Base-by-base conservation (phyloP, 2,329 filamentous ascomycete genomes). In the Raffaelea deltoideospora region DNA sequence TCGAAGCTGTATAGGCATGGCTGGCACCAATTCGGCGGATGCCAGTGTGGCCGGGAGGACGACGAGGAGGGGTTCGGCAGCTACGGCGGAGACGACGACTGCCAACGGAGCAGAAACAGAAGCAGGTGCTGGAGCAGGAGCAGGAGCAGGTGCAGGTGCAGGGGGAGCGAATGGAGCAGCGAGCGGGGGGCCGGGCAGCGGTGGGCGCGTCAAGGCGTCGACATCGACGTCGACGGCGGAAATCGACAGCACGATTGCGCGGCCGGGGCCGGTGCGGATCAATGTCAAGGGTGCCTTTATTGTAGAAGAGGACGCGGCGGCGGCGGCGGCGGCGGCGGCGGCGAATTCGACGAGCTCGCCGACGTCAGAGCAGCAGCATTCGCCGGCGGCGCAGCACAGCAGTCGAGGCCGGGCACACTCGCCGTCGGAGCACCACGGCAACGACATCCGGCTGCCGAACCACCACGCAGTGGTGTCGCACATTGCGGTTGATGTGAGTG, bases 261-360 rank as follows among this genome's bases (percentile, higher is more conserved):
- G 72, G 48, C 74, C 74, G 3, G 74, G 74, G 19, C 71, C 81
- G 13, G 86, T 95, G 51, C 80, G 83, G 60, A 96, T 98, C 63
- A 96, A 98, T 55, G 88, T 96, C 45, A 77, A 86, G 55, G 90
- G 88, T 51, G 90, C 90, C 28, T 95, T 94, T 53, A 96, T 98
- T 46, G 86, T 94, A 49, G 85, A 95, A 53, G 79, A 88, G 43
- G 79, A 84, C 65, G 69, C 4, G 57, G 57, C 17, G 24, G 35
- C 29, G 72, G 68, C 34, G 48, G 52, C 37, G 45, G 53, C 35
- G 26, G 15, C 29, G 11, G 33, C 44, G 14, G 24, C 38, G 15
- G 21, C 36, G 6, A n/a, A n/a, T n/a, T n/a, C n/a, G 5, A 31
- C 35, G 15, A 23, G 22, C 4, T 39, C 37, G 21, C 23, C 17